Base-by-base conservation (phyloP, 1,284 basidiomycete species). In the Ceratobasidium sp. region DNA sequence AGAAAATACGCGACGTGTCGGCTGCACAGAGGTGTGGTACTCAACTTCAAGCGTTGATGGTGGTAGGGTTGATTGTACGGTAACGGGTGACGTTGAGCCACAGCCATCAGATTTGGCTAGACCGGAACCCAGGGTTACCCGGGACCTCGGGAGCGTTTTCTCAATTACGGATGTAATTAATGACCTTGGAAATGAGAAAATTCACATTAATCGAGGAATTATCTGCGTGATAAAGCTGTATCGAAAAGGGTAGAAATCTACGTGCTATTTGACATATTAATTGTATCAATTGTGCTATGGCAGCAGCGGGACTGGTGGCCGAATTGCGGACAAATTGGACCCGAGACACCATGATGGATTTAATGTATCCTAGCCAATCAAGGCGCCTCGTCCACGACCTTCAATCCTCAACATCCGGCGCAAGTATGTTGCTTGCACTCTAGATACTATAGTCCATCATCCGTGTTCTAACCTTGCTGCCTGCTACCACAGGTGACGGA, bases 341-440 rank as follows among this genome's bases (percentile, higher is more conserved):
- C 73, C 73, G 61, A 33, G 73, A 76, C 49, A 64, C 73, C 73
- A 40, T 76, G 61, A 76, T 55, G 23, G 61, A 40, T 39, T 76
- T 76, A n/a, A n/a, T 76, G 73, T 76, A 64, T 76, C 73, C 44
- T 63, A 76, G 71, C 73, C 61, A 76, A 76, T 66, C 61, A 76
- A 76, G 73, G 40, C 55, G 60, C n/a, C n/a, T n/a, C n/a, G 73
- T 66, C 73, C 73, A 76, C 73, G 67, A 56, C 49, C 73, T 55
- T 76, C 73, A 76, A 76, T 76, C 73, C 73, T 63, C 73, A 76
- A 76, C 73, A 76, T 72, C 73, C 73, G 73, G 73, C 73, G 73
- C 73, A 76, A 76, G 73, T 76, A 76, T 56, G 73, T 76, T 63
- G 70, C 56, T 60, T 64, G 63, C 73, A 66, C 63, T 55, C 46